Conservation (phyloP, 768 basidiomycete genomes). For the Rhizopogon sp. region DNA sequence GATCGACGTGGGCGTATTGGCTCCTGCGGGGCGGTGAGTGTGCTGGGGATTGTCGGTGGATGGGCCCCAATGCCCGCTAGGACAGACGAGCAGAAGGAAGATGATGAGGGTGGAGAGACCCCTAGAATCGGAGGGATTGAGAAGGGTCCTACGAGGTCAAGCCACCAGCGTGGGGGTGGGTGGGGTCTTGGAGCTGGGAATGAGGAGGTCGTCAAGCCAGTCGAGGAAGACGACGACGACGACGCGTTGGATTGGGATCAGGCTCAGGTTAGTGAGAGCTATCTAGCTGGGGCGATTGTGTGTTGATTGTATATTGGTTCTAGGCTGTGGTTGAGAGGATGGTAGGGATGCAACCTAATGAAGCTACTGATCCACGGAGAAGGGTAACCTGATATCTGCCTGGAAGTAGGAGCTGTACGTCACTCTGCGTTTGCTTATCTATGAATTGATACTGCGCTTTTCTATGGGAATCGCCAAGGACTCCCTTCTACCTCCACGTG, state of each 20-base stretch:
- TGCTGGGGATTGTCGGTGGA: slow-evolving; percentile 25
- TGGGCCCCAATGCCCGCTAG: slow-evolving; percentile 25
- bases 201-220: slow-evolving; percentile 40
- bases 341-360: slow-evolving; percentile 43
- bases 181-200: slow-evolving; percentile 69
- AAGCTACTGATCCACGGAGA: slow-evolving; percentile 22
- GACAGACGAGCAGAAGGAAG: slow-evolving; percentile 28
- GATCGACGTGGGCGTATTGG: slow-evolving; percentile 78
- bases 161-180: slow-evolving; percentile 47
- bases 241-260: slow-evolving; percentile 65
- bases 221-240: slow-evolving; percentile 62
- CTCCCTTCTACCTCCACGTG: too few species aligned
- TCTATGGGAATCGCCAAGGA: background rate
- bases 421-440: background rate
- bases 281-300: background rate
- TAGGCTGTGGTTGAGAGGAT: slow-evolving; percentile 55
- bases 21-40: slow-evolving; percentile 22
- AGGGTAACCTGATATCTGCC: slow-evolving; percentile 13
- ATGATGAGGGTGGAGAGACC: slow-evolving; percentile 53
- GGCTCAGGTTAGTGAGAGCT: slow-evolving; percentile 43
- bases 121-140: slow-evolving; percentile 48
- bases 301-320: background rate
- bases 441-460: background rate
- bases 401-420: background rate
- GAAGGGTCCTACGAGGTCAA: slow-evolving; percentile 1